Conservation (phyloP, 768 basidiomycete genomes). For the Suillus americanus region DNA sequence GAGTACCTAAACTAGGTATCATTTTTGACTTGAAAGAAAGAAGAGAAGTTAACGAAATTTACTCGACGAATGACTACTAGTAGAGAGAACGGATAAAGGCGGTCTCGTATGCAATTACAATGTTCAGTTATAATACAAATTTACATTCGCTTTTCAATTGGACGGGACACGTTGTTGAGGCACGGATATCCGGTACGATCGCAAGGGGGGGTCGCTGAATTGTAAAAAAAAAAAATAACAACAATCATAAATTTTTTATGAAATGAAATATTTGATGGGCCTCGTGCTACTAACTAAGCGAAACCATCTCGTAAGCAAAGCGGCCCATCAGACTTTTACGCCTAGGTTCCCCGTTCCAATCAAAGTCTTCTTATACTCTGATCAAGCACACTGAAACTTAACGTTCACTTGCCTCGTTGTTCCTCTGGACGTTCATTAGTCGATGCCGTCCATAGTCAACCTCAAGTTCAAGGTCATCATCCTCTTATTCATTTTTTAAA, state of each 20-base stretch:
- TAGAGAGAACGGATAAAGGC: background rate
- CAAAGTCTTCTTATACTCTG: slow-evolving; percentile 5
- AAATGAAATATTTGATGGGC: slow-evolving; percentile 4
- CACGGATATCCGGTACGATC: background rate
- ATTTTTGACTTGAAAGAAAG: background rate
- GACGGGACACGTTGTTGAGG: background rate
- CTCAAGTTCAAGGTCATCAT: slow-evolving; percentile 76
- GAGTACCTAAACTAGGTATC: background rate
- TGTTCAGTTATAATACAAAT: background rate
- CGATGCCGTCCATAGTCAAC: slow-evolving; percentile 80
- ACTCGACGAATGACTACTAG: background rate
- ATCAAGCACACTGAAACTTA: background rate
- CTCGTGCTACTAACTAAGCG: slow-evolving; percentile 1
- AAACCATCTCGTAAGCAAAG: background rate
- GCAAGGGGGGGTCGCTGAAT: background rate
- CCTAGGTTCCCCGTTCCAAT: background rate
- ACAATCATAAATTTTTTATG: background rate
- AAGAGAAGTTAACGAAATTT: background rate
- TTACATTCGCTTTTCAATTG: background rate
- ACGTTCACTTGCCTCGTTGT: slow-evolving; percentile 1
- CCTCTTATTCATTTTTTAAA: background rate
- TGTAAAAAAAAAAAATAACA: background rate
- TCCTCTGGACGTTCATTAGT: slow-evolving; percentile 6
- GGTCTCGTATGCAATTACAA: background rate
- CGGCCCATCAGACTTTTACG: background rate